Conservation (phyloP, 129 eudicot genomes). For the Scalesia atractyloides region DNA sequence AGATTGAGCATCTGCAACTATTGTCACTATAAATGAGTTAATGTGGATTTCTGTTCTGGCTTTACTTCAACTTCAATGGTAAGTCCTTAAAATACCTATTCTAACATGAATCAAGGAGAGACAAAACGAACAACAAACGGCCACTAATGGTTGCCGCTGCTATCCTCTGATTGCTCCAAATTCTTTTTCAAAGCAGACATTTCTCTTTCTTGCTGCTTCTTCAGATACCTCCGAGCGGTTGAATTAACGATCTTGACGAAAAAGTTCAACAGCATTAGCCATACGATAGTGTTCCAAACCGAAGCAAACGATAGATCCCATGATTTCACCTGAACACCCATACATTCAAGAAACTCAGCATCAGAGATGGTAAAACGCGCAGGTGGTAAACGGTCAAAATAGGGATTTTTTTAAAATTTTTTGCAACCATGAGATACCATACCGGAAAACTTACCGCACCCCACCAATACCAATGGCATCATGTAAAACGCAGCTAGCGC, state of each 20-base stretch:
- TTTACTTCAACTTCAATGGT: no score
- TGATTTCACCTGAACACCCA: conserved; percentile 57
- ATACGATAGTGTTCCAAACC: conserved; percentile 71
- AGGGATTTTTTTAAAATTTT: neutral
- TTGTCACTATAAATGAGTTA: no score
- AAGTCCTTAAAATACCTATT: conserved; percentile 7
- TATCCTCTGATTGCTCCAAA: conserved; percentile 19
- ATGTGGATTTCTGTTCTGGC: no score
- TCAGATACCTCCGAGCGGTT: conserved; percentile 75
- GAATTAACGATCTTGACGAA: conserved; percentile 79
- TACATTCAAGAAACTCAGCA: neutral
- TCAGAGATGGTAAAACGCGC: neutral
- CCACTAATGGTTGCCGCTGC: conserved; percentile 6
- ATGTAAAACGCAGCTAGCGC: no score
- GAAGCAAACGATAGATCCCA: conserved; percentile 67
- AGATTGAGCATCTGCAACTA: no score
- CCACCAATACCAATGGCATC: neutral
- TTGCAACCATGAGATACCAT: no score
- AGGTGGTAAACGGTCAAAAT: neutral
- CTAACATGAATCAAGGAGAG: neutral
- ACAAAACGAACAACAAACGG: neutral
- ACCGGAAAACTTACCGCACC: neutral
- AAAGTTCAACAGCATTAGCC: conserved; percentile 79
- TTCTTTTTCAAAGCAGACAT: conserved; percentile 50
- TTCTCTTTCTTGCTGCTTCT: conserved; percentile 77